Evolutionary conservation across 2,329 filamentous ascomycete genomes (phyloP).

Genomic region (Fusarium fracticaudum): DNA sequence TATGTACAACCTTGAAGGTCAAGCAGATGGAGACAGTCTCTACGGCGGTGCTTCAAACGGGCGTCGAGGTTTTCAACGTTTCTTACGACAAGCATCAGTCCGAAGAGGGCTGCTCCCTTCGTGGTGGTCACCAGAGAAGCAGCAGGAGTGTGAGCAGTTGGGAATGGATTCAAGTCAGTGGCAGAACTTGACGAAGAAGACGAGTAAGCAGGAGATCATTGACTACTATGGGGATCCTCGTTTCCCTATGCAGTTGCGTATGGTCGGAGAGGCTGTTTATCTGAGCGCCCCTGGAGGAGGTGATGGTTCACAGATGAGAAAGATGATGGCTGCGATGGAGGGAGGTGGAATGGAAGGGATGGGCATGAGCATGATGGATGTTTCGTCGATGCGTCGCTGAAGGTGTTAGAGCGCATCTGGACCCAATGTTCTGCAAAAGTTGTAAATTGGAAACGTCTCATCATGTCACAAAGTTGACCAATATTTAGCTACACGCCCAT

Average conservation of each 20-base stretch:
- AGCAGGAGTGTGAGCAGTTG: slow-evolving; percentile 49
- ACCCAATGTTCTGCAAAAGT: background rate
- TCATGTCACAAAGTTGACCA: background rate
- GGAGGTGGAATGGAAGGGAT: background rate
- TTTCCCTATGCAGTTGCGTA: slow-evolving; percentile 61
- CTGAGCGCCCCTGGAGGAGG: slow-evolving; percentile 44
- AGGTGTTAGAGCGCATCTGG: background rate
- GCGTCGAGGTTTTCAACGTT: slow-evolving; percentile 49
- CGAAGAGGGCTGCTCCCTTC: slow-evolving; percentile 49
- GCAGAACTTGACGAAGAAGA: slow-evolving; percentile 25
- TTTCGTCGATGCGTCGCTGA: background rate
- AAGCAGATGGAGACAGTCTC: slow-evolving; percentile 42
- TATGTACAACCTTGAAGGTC: slow-evolving; percentile 41
- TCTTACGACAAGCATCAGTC: slow-evolving; percentile 43
- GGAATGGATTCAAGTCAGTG: slow-evolving; percentile 45
- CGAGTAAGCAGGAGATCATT: slow-evolving; percentile 50
- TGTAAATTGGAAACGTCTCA: background rate
- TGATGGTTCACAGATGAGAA: slow-evolving; percentile 38
- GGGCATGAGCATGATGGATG: background rate
- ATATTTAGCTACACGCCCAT: no score
- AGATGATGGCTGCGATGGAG: slow-evolving; percentile 40
- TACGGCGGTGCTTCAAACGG: slow-evolving; percentile 40
- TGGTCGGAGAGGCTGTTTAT: slow-evolving; percentile 56
- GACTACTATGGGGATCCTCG: slow-evolving; percentile 54
- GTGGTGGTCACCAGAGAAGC: slow-evolving; percentile 57